Conservation (phyloP, 163 green algal genomes). For the Dunaliella salina region DNA sequence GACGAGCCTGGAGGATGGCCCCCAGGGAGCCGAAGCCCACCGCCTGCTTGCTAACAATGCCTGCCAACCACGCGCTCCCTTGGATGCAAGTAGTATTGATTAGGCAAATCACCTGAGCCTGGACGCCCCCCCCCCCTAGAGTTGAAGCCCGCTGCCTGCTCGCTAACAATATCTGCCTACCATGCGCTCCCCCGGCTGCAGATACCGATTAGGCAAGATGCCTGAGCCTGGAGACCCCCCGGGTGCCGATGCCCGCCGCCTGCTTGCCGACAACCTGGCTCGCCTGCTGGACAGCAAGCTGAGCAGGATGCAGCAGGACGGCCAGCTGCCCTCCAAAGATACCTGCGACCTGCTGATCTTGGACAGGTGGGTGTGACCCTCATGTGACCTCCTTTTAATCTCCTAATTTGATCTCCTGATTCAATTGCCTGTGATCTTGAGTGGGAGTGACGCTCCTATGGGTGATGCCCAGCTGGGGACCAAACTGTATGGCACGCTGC, state of each 20-base stretch:
- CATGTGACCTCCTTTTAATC: too few relatives aligned
- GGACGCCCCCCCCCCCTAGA: too few relatives aligned
- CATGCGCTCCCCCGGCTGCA: background rate
- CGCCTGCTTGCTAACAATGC: conserved; percentile 36
- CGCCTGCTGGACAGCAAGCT: conserved; percentile 28
- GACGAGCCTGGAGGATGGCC: too few relatives aligned
- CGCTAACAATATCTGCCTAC: too few relatives aligned
- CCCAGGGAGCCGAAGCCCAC: conserved; percentile 53
- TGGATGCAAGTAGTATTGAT: too few relatives aligned
- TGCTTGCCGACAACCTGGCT: conserved; percentile 37
- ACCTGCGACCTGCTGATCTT: conserved; percentile 91
- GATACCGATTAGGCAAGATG: conserved; percentile 55
- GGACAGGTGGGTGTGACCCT: conserved; percentile 50
- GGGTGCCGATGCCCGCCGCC: conserved; percentile 49
- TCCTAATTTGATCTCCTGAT: too few relatives aligned
- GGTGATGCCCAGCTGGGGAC: too few relatives aligned
- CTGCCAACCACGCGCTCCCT: background rate
- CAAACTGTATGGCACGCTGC: too few relatives aligned
- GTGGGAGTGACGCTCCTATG: too few relatives aligned
- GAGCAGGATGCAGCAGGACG: conserved; percentile 38
- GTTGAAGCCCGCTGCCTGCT: conserved; percentile 5
- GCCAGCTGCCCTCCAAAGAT: conserved; percentile 52
- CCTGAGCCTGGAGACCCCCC: conserved; percentile 54
- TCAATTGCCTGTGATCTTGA: too few relatives aligned
- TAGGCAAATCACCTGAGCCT: too few relatives aligned